Evolutionary conservation across 176 grass and related monocot species (phyloP), one percentile per base, ranked within the genome.

Genomic region (Oryza brachyantha): DNA sequence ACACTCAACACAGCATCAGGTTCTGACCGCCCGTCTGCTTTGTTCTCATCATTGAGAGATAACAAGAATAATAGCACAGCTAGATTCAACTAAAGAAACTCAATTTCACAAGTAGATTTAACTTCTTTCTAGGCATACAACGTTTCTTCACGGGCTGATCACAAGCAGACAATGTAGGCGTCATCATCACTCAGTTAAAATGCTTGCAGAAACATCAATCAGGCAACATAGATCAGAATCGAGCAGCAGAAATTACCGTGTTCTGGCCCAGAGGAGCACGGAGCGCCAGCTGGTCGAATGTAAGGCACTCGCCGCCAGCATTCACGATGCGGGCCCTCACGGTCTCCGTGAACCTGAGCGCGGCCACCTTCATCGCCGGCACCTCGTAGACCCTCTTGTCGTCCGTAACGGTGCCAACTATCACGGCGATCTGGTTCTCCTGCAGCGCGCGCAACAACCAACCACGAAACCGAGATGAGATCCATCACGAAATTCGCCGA

Each of bases 371-470:
- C 86, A 95, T 85, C 12, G 86, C 84, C 1, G 92, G 86, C 31
- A 95, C 86, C 69, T 95, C 86, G 68, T 92, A 95, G 58, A 95
- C 89, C 35, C 92, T 89, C 89, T 92, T 95, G 83, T 95, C 92
- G 69, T 92, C 86, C 0, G 89, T 92, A 29, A 95, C 84, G 17
- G 84, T 87, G 29, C 89, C 86, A 9, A 95, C 89, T 19, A 95
- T 87, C 29, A 95, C 89, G 13, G 86, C 92, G 38, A 92, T 90
- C 59, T 95, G 85, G 41, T 86, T 83, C 69, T 87, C 86, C 92
- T 95, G 74, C 69, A 42, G 1, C 0, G 13, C 10, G n/a, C 62
- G 3, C 12, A 42, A 48, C 29, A 34, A 71, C 17, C 11, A 55
- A n/a, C 25, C 8, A 57, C 64, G 72, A 37, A 27, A 37, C 13